Percentiles rank a stretch among this genome's conserved stretches.
These are phyloP conservation scores for Saturnispora halmiae DNA, from an alignment of 805 yeast genomes.

Conservation along the genomic window DNA sequence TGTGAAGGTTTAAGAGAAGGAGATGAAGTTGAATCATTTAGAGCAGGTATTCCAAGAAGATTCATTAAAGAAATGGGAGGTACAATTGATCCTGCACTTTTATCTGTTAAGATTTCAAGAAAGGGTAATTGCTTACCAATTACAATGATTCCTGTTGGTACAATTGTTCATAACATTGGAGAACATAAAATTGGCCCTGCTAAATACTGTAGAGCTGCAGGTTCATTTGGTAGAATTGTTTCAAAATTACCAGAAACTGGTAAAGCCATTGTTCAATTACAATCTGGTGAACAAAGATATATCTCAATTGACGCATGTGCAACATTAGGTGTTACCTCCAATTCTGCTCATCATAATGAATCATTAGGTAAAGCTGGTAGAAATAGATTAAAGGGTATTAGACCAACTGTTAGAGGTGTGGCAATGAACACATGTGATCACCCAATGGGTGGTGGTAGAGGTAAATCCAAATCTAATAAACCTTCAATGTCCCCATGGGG, in stretches of 20 bases:
- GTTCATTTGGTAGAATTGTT: slow-evolving; percentile 82
- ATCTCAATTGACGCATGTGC: slow-evolving; percentile 83
- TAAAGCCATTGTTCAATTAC: slow-evolving; percentile 71
- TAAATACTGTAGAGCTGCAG: slow-evolving; percentile 88
- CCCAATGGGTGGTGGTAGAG: slow-evolving; percentile 99
- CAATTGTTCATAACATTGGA: slow-evolving; percentile 83
- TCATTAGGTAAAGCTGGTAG: slow-evolving; percentile 97
- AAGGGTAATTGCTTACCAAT: slow-evolving; percentile 94
- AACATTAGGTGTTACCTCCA: slow-evolving; percentile 86
- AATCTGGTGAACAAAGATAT: slow-evolving; percentile 90
- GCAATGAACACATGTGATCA: slow-evolving; percentile 97
- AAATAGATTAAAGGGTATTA: slow-evolving; percentile 79
- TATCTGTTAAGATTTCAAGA: slow-evolving; percentile 77
- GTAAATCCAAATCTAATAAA: slow-evolving; percentile 95
- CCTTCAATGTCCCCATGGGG: slow-evolving; percentile 97
- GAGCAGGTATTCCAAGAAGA: slow-evolving; percentile 76
- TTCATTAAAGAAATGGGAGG: slow-evolving; percentile 82
- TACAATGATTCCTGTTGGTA: slow-evolving; percentile 88
- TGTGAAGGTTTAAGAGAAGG: slow-evolving; percentile 91
- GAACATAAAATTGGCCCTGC: slow-evolving; percentile 69
- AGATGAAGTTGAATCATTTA: slow-evolving; percentile 80
- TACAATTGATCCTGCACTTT: slow-evolving; percentile 80
- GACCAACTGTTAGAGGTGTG: slow-evolving; percentile 95
- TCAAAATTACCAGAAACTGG: slow-evolving; percentile 64
- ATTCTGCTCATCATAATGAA: slow-evolving; percentile 82